Evolutionary conservation across 306 rosid species (phyloP).

Genomic region (Ormosia emarginata): DNA sequence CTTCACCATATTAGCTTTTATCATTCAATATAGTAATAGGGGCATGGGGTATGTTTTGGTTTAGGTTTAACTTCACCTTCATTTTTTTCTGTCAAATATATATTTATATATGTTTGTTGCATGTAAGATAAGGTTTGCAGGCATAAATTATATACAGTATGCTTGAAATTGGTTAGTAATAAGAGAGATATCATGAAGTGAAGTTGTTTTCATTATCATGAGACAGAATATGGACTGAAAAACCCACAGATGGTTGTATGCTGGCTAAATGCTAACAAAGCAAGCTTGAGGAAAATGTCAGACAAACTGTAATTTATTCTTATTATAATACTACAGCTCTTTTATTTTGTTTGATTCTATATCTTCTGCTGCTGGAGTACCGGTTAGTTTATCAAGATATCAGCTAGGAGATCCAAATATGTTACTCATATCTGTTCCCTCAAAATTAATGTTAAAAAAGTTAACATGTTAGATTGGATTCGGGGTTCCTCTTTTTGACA

Average conservation of each 20-base stretch:
- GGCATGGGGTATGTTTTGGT: background rate
- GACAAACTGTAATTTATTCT: background rate
- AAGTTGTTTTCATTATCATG: background rate
- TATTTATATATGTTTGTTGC: background rate
- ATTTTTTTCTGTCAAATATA: background rate
- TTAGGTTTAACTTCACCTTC: background rate
- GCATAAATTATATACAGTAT: background rate
- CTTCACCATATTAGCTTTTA: background rate
- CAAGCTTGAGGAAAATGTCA: background rate
- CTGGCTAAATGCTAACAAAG: background rate
- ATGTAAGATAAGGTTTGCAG: background rate
- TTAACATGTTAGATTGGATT: background rate
- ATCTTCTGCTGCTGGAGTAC: background rate
- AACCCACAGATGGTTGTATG: background rate
- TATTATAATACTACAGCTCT: background rate
- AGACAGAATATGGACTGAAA: background rate
- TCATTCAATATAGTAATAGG: background rate
- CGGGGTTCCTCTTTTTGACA: background rate
- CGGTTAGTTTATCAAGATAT: background rate
- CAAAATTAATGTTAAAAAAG: background rate
- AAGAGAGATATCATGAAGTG: background rate
- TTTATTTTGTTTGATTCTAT: background rate
- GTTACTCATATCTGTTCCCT: background rate
- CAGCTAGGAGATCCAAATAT: background rate
- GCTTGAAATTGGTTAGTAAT: background rate